Evolutionary conservation across 139 green algal genomes (phyloP).

Genomic region (Dunaliella sp.): DNA sequence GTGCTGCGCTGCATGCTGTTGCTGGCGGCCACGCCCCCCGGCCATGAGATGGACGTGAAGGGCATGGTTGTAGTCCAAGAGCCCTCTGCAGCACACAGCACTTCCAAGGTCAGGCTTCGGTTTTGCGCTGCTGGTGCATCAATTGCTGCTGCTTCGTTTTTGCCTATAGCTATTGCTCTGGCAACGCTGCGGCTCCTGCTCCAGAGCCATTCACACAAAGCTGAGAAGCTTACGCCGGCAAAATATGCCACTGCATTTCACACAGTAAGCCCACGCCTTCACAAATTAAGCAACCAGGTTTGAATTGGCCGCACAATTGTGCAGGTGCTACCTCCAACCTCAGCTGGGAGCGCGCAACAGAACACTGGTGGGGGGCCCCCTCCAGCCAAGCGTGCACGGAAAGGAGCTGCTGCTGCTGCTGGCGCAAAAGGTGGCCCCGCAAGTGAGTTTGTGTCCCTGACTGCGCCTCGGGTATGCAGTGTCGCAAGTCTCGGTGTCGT

Average conservation of each 20-base stretch:
- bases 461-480: no score
- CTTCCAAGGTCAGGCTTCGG: no score
- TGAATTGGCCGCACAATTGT: no score
- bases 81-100: not conserved
- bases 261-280: no score
- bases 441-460: not conserved
- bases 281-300: no score
- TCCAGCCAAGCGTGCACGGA: not conserved
- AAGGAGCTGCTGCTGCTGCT: not conserved
- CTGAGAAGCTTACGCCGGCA: not conserved
- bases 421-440: not conserved
- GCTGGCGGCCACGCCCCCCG: conserved; percentile 32
- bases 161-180: no score
- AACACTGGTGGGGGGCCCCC: not conserved
- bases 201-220: not conserved
- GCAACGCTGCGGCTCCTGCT: not conserved
- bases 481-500: no score
- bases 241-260: no score
- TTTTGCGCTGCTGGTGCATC: no score
- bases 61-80: conserved; percentile 17
- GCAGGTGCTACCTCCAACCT: no score
- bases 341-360: no score
- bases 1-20: conserved; percentile 22
- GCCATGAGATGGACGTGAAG: conserved; percentile 32
- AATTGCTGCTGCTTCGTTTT: no score